Percentiles rank a stretch among this genome's conserved stretches.
These are phyloP conservation scores for Pichia manshurica DNA, from an alignment of 805 yeast species.

Conservation along the genomic window DNA sequence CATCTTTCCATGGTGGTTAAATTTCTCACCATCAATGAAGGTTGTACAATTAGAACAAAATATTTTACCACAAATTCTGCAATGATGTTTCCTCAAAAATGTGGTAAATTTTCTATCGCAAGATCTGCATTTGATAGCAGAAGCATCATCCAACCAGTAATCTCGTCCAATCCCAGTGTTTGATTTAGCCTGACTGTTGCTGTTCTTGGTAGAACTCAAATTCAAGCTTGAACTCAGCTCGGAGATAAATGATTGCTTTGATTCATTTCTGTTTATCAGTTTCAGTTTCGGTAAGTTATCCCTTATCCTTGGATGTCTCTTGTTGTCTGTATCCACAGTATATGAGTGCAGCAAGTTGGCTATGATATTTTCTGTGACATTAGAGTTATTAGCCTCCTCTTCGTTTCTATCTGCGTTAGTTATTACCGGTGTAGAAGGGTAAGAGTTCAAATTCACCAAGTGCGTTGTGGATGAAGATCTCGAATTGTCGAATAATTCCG, in stretches of 20 bases:
- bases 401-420: neutral
- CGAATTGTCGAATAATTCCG: neutral
- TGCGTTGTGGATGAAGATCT: conserved; percentile 6
- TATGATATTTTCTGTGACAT: conserved; percentile 1
- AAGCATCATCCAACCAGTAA: conserved; percentile 95
- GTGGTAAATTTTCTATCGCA: conserved; percentile 80
- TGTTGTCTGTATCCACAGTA: neutral
- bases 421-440: neutral
- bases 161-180: conserved; percentile 55
- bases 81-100: conserved; percentile 88
- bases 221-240: neutral
- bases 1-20: conserved; percentile 62
- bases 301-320: neutral
- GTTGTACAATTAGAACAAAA: conserved; percentile 81
- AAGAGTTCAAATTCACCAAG: conserved; percentile 4
- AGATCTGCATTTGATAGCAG: conserved; percentile 79
- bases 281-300: neutral
- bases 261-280: neutral
- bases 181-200: conserved; percentile 16
- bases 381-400: neutral
- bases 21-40: conserved; percentile 58
- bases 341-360: conserved; percentile 3
- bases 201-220: neutral
- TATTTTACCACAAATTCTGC: conserved; percentile 93
- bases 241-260: neutral